Percentiles rank a stretch among this genome's conserved stretches.
Conservation (phyloP, 768 basidiomycete genomes). For the Lactarius hatsudake region DNA sequence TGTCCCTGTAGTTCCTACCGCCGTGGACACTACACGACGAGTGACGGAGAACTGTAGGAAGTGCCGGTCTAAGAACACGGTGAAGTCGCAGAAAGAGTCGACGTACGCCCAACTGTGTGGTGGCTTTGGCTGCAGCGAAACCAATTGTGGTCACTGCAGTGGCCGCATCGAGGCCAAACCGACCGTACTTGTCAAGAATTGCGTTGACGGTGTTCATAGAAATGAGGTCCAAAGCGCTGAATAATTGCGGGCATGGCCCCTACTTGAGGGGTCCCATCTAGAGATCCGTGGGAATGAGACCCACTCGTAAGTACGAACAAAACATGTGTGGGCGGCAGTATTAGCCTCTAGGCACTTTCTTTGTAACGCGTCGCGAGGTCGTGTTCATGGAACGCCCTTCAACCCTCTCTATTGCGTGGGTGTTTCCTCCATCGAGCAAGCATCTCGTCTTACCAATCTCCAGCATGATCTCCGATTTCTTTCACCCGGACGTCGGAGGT, state of each 20-base stretch:
- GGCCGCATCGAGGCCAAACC: conserved; percentile 66
- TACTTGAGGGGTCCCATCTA: neutral
- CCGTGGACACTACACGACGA: conserved; percentile 55
- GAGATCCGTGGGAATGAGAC: conserved; percentile 12
- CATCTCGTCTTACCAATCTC: neutral
- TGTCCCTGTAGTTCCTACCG: conserved; percentile 55
- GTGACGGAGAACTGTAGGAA: conserved; percentile 61
- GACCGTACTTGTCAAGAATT: conserved; percentile 43
- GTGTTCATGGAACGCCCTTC: neutral
- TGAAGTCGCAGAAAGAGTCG: neutral
- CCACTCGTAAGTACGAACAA: conserved; percentile 17
- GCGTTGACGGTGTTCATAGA: conserved; percentile 31
- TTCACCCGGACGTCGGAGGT: conserved; percentile 89
- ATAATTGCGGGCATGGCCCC: neutral
- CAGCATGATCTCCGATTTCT: conserved; percentile 97
- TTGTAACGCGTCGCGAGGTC: neutral
- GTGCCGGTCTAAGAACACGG: conserved; percentile 22
- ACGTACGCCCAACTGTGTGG: conserved; percentile 69
- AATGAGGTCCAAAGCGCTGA: neutral
- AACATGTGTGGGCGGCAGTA: neutral
- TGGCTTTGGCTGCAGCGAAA: conserved; percentile 63
- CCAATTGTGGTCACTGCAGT: conserved; percentile 60
- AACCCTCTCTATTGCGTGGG: conserved; percentile 19
- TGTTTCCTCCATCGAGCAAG: neutral
- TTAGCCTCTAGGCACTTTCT: neutral